Evolutionary conservation across 345 rosid genomes (phyloP).

Genomic region (Gynandropsis gynandra): DNA sequence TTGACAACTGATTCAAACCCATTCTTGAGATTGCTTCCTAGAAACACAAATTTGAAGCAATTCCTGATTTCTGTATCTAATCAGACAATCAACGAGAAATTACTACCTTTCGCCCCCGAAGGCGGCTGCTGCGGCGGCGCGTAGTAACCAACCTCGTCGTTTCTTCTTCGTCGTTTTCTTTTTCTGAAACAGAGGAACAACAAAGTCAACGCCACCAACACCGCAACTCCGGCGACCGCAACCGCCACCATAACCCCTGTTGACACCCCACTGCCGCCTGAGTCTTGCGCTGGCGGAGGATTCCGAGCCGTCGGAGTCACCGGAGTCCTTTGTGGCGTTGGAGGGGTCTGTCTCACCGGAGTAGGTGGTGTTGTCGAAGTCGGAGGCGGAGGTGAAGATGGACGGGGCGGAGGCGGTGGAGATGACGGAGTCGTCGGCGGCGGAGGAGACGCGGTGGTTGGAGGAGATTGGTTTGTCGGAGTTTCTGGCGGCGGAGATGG

Average conservation of each 20-base stretch:
- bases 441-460: no score
- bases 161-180: slow-evolving; percentile 40
- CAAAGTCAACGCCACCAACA: slow-evolving; percentile 36
- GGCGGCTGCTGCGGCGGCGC: slow-evolving; percentile 63
- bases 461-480: no score
- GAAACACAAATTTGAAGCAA: not conserved
- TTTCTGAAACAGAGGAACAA: slow-evolving; percentile 48
- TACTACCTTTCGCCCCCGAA: slow-evolving; percentile 12
- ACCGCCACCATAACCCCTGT: slow-evolving; percentile 61
- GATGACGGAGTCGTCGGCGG: slow-evolving; percentile 15
- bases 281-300: no score
- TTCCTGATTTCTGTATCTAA: not conserved
- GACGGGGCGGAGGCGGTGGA: slow-evolving; percentile 21
- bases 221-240: slow-evolving; percentile 53
- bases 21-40: no score
- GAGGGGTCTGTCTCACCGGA: no score
- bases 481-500: no score
- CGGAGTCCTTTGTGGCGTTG: slow-evolving; percentile 29
- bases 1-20: no score
- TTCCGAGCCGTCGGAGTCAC: slow-evolving; percentile 21
- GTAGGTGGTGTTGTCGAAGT: slow-evolving; percentile 30
- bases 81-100: slow-evolving; percentile 10
- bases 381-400: slow-evolving; percentile 26
- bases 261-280: slow-evolving; percentile 23
- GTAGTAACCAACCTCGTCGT: slow-evolving; percentile 35